phyloP scores from a whole-genome alignment of 306 rosid genomes.

The Dryas alaskensis region DNA sequence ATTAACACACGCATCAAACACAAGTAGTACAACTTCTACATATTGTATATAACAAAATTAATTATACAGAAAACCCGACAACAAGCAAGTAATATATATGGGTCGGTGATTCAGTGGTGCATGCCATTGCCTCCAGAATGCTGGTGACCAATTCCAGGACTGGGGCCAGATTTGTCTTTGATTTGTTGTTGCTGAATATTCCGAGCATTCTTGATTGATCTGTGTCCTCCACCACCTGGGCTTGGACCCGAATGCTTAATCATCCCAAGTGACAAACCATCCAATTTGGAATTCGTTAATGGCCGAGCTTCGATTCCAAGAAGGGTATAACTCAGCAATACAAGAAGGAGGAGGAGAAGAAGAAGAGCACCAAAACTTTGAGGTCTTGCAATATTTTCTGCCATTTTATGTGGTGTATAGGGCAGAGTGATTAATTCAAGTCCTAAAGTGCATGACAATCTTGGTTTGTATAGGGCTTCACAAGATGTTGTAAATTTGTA shows the following conservation, averaged over 20 bases:
- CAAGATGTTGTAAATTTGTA: no score
- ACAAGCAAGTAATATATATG: no score
- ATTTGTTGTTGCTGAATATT: neutral
- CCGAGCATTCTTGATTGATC: neutral
- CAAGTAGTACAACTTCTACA: no score
- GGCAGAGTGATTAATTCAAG: no score
- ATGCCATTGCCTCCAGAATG: neutral
- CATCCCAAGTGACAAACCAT: constrained; percentile 19
- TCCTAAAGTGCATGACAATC: neutral
- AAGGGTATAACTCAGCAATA: constrained; percentile 15
- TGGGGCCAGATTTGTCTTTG: constrained; percentile 33
- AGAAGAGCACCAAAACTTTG: constrained; percentile 2
- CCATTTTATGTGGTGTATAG: constrained; percentile 21
- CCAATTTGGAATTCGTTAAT: constrained; percentile 10
- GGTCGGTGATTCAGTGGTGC: neutral
- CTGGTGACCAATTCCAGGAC: constrained; percentile 39
- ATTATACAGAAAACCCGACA: no score
- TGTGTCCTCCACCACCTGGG: constrained; percentile 44
- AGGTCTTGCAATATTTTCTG: constrained; percentile 5
- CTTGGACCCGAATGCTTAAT: constrained; percentile 53
- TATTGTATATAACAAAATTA: no score
- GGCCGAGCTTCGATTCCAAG: constrained; percentile 28
- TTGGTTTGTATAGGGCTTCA: neutral
- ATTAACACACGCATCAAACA: no score
- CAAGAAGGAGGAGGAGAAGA: constrained; percentile 15